These are phyloP conservation scores for Chiua virens DNA, from an alignment of 768 basidiomycete genomes.

Conservation along the genomic window DNA sequence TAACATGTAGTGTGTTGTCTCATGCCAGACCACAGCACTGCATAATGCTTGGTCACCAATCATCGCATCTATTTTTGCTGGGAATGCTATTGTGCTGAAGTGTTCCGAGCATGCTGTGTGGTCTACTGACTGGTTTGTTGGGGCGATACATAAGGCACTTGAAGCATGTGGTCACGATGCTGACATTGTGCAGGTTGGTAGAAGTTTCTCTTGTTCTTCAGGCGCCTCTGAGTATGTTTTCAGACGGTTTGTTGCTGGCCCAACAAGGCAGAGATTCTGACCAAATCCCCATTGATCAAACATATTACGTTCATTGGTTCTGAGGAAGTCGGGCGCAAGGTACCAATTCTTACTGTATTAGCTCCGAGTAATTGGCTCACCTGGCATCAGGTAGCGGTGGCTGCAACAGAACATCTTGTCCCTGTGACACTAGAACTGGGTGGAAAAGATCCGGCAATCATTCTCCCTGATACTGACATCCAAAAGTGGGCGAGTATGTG, in stretches of 20 bases:
- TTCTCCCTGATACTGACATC: conserved; percentile 84
- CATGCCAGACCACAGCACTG: conserved; percentile 54
- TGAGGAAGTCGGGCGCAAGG: conserved; percentile 73
- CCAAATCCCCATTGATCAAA: conserved; percentile 73
- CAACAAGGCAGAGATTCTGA: conserved; percentile 80
- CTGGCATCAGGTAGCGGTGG: conserved; percentile 65
- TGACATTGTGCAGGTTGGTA: conserved; percentile 81
- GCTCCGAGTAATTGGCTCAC: not conserved
- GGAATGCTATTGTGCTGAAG: conserved; percentile 88
- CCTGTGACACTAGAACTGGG: conserved; percentile 94
- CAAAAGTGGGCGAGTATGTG: conserved; percentile 76
- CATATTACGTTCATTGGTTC: conserved; percentile 96
- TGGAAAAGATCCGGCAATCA: conserved; percentile 91
- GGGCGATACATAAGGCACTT: conserved; percentile 76
- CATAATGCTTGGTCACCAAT: conserved; percentile 97
- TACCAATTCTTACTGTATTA: conserved; percentile 27
- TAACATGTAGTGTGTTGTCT: not conserved
- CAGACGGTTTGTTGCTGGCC: conserved; percentile 87
- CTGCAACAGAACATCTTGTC: conserved; percentile 83
- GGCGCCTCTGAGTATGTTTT: conserved; percentile 8
- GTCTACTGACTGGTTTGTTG: conserved; percentile 84
- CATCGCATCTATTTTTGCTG: conserved; percentile 85
- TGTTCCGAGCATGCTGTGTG: conserved; percentile 92
- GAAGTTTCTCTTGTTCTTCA: not conserved
- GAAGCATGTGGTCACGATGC: conserved; percentile 77